These are phyloP conservation scores for Nakazawaea siamensis DNA, from an alignment of 805 yeast genomes.

Conservation along the genomic window DNA sequence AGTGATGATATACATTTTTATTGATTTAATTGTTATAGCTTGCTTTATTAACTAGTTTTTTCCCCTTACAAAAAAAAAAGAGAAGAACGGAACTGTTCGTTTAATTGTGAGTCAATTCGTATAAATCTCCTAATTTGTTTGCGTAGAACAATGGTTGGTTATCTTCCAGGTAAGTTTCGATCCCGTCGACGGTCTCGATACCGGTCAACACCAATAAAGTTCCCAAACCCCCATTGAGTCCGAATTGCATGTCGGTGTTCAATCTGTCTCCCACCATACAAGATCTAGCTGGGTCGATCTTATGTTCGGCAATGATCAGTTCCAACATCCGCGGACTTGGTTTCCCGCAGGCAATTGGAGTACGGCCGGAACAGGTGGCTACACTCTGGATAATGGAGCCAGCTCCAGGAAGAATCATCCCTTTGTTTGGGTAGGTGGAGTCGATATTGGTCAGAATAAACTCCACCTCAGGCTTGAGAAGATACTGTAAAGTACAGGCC, in stretches of 20 bases:
- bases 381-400: conserved; percentile 83
- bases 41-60: too few species aligned
- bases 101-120: conserved; percentile 30
- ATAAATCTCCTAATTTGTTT: conserved; percentile 68
- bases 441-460: conserved; percentile 94
- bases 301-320: conserved; percentile 63
- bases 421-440: conserved; percentile 88
- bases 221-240: conserved; percentile 77
- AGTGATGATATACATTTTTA: too few species aligned
- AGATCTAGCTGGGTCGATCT: conserved; percentile 49
- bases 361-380: conserved; percentile 66
- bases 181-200: conserved; percentile 68
- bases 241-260: conserved; percentile 93
- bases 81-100: too few species aligned
- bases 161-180: conserved; percentile 29
- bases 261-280: conserved; percentile 94
- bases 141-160: conserved; percentile 63
- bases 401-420: conserved; percentile 85
- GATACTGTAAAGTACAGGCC: conserved; percentile 74
- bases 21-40: too few species aligned
- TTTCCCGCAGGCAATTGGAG: conserved; percentile 89
- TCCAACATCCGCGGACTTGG: conserved; percentile 89
- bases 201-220: conserved; percentile 89
- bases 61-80: too few species aligned
- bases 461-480: conserved; percentile 53